These are phyloP conservation scores for Emergomyces pasteurianus DNA, from an alignment of 2,329 filamentous ascomycete genomes.

Conservation along the genomic window DNA sequence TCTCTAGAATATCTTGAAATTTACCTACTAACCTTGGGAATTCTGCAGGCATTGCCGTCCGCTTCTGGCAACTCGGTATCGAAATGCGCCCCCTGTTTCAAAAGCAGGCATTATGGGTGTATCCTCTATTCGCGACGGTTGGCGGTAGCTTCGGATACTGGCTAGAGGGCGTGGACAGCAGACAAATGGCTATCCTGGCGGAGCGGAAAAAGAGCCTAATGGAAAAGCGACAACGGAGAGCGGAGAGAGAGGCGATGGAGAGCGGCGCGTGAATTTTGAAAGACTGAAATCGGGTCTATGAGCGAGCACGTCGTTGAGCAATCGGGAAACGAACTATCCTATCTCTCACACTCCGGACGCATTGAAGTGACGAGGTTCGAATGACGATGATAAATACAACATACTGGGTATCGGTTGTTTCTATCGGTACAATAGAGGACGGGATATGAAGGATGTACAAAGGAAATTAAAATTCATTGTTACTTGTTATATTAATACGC, in stretches of 20 bases:
- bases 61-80: slow-evolving; percentile 94
- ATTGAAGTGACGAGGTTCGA: background rate
- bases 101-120: slow-evolving; percentile 73
- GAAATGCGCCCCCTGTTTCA: slow-evolving; percentile 95
- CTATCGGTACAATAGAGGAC: background rate
- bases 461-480: background rate
- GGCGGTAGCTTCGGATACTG: slow-evolving; percentile 95
- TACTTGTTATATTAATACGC: background rate
- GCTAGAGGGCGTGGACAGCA: slow-evolving; percentile 78
- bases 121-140: slow-evolving; percentile 74
- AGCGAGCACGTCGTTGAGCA: slow-evolving; percentile 26
- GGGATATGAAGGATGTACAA: background rate
- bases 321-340: background rate
- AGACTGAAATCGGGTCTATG: slow-evolving; percentile 23
- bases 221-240: slow-evolving; percentile 77
- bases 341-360: background rate
- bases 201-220: slow-evolving; percentile 71
- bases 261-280: slow-evolving; percentile 15
- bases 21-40: background rate
- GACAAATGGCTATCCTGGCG: slow-evolving; percentile 63
- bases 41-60: slow-evolving; percentile 66
- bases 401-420: background rate
- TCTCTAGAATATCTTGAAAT: background rate
- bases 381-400: background rate
- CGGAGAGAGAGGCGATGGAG: slow-evolving; percentile 46